phyloP scores from a whole-genome alignment of 495 filamentous ascomycete genomes.

The Annulohypoxylon nitens region DNA sequence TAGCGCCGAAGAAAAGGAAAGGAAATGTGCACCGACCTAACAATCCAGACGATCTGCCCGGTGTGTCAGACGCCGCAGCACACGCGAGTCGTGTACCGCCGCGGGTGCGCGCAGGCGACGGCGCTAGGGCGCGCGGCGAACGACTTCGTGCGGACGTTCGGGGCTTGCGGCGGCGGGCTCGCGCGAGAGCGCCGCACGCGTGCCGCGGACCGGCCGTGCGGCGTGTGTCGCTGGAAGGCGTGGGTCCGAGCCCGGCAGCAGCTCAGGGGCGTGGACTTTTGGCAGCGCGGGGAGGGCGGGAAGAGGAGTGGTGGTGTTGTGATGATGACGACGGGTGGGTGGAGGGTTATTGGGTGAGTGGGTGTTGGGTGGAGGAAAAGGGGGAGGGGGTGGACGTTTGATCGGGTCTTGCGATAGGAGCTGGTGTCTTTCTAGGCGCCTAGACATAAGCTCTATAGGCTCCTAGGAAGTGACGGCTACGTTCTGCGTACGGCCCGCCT shows the following conservation, averaged over 20 bases:
- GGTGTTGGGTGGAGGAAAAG: neutral
- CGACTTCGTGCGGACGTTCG: neutral
- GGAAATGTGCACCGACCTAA: conserved; percentile 30
- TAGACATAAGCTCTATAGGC: no score
- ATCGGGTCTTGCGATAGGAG: no score
- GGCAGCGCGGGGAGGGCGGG: neutral
- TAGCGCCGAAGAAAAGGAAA: neutral
- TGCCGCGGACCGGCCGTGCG: conserved; percentile 16
- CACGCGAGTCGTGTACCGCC: conserved; percentile 17
- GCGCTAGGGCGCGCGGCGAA: neutral
- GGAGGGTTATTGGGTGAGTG: conserved; percentile 2
- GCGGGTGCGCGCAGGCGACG: conserved; percentile 19
- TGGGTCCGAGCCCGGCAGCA: conserved; percentile 12
- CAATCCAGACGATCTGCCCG: conserved; percentile 16
- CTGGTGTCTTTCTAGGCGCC: no score
- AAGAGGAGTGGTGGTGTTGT: neutral
- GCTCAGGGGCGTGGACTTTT: conserved; percentile 10
- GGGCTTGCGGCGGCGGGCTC: conserved; percentile 10
- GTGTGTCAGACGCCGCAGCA: conserved; percentile 3
- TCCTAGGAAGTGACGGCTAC: no score
- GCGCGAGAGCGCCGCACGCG: neutral
- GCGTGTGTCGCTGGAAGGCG: conserved; percentile 34
- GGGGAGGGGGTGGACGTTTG: neutral
- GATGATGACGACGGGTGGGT: neutral
- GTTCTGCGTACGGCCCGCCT: no score